These are phyloP conservation scores for Macrolepiota fuliginosa DNA, from an alignment of 768 basidiomycete genomes.

Conservation along the genomic window DNA sequence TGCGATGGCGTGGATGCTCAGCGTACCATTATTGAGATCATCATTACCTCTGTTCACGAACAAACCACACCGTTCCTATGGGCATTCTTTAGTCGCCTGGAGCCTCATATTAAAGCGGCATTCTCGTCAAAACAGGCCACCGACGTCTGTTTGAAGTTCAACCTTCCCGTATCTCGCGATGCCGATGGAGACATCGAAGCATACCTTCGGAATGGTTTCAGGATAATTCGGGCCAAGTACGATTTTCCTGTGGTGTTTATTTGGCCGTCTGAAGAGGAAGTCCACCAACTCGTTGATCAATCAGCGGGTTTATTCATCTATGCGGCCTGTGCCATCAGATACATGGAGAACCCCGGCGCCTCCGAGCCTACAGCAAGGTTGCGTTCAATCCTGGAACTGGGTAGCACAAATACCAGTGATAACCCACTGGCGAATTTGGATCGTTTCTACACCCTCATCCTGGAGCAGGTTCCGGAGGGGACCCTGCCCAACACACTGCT, in stretches of 20 bases:
- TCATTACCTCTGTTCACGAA: background rate
- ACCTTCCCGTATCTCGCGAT: conserved; percentile 9
- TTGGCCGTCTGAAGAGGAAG: background rate
- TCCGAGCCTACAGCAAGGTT: background rate
- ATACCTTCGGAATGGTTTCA: conserved; percentile 16
- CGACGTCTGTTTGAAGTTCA: background rate
- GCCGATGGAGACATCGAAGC: conserved; percentile 18
- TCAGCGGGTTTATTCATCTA: background rate
- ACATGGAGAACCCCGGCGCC: background rate
- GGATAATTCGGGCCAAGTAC: conserved; percentile 1
- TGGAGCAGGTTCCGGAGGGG: too few relatives aligned
- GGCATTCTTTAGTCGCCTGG: conserved; percentile 24
- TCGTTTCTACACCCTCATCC: too few relatives aligned
- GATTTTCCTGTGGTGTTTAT: background rate
- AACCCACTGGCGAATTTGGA: too few relatives aligned
- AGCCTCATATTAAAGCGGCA: conserved; percentile 17
- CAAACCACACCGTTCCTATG: conserved; percentile 18
- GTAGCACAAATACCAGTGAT: too few relatives aligned
- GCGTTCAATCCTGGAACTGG: background rate
- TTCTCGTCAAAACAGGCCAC: conserved; percentile 3
- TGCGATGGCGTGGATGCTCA: conserved; percentile 15
- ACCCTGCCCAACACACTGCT: too few relatives aligned
- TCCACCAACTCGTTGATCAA: background rate
- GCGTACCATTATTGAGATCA: conserved; percentile 13
- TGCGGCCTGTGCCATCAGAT: background rate